These are phyloP conservation scores for Corymbia calophylla DNA, from an alignment of 441 rosid genomes.

Conservation along the genomic window DNA sequence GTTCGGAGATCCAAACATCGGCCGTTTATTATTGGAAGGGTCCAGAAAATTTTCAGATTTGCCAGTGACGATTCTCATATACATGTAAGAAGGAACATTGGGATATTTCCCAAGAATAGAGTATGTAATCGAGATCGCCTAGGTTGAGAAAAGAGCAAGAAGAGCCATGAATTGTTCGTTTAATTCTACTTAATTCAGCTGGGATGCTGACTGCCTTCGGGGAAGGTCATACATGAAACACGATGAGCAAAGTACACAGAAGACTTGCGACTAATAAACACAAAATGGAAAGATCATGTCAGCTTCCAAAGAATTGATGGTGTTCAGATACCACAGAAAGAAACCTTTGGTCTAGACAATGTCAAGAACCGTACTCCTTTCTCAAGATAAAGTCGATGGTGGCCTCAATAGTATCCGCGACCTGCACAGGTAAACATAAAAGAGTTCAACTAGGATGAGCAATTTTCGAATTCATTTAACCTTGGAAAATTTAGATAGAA, in stretches of 20 bases:
- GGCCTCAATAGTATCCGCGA: conserved; percentile 69
- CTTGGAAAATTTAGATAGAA: not conserved
- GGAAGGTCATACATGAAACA: not conserved
- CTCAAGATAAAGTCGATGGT: conserved; percentile 61
- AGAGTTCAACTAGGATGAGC: not conserved
- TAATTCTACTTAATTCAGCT: not conserved
- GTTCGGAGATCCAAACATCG: not conserved
- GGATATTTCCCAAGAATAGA: not conserved
- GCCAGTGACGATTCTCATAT: not conserved
- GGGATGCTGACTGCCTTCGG: not conserved
- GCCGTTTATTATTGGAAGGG: not conserved
- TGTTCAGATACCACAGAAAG: not conserved
- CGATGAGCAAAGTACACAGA: not conserved
- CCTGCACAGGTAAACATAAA: conserved; percentile 30
- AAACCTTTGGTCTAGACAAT: not conserved
- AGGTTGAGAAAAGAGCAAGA: not conserved
- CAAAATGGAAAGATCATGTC: not conserved
- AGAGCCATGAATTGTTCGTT: not conserved
- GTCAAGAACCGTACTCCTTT: conserved; percentile 21
- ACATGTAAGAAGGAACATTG: not conserved
- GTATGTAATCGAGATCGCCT: not conserved
- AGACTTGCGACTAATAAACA: not conserved
- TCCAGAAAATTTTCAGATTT: not conserved
- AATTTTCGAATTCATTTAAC: not conserved
- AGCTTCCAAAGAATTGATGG: not conserved